Evolutionary conservation across 345 rosid genomes (phyloP), one percentile per base, ranked within the genome.

Genomic region (Camelina hispida): DNA sequence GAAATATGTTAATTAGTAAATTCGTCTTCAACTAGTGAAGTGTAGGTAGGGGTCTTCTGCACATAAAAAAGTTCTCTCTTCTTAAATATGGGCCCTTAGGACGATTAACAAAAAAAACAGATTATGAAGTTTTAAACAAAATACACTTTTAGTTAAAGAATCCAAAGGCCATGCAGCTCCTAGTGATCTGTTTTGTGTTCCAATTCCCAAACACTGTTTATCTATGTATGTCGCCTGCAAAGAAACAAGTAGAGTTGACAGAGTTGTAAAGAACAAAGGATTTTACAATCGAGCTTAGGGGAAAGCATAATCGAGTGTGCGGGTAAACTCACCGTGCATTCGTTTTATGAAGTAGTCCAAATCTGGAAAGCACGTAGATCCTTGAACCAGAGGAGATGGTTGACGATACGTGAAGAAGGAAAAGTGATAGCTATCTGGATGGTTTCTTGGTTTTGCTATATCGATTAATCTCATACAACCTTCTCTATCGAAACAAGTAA

Each of bases 371-470:
- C 95, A 91, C 68, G 88, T 72, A 60, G 88, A 74, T 68, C 93
- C 93, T 82, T 87, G 89, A 59, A 82, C 78, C 54, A 89, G 75
- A 69, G 95, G 87, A 65, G 96, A 85, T 28, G 94, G 93, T 77
- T 88, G 97, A 35, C 84, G 97, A 81, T 87, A 94, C 13, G 82
- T 83, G 53, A 89, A 93, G 85, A 88, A 91, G 6, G 87, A 81
- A 59, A 91, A 93, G 62, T 82, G 91, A 62, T 79, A 83, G 46
- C 14, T 83, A 65, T 91, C 93, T 6, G 98, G 98, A 76, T 94
- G 88, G 69, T 90, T 86, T 85, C 87, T 87, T 20, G 98, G 97
- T 74, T 91, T 94, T 32, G 89, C 96, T 81, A 80, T 86, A 79
- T 91, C 94, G 66, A 89, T 82, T 71, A 94, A 71, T 86, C 90